phyloP scores from a whole-genome alignment of 2,329 filamentous ascomycete genomes.

The Colletotrichum neosansevieriae region DNA sequence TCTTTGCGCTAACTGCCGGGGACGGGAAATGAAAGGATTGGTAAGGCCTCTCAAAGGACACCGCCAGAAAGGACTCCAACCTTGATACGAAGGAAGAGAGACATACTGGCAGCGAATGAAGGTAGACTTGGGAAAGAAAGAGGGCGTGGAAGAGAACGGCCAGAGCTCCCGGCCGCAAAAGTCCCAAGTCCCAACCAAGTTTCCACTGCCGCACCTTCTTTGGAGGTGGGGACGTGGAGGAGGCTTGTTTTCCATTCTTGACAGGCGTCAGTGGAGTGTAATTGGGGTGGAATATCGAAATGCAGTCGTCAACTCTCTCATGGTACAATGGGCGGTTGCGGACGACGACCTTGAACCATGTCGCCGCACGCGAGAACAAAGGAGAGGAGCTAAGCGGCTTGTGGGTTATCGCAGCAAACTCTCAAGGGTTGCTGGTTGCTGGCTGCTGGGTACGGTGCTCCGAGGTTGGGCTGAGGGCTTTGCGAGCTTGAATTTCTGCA shows the following conservation, averaged over 20 bases:
- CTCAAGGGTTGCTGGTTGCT: conserved; percentile 5
- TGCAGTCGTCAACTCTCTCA: conserved; percentile 33
- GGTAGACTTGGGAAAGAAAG: not conserved
- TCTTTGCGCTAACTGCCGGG: conserved; percentile 34
- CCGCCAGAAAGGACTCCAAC: not conserved
- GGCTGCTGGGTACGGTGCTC: not conserved
- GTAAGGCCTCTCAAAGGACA: conserved; percentile 32
- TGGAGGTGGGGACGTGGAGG: not conserved
- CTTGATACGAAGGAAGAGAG: conserved; percentile 31
- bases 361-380: conserved; percentile 37
- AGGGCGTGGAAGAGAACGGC: conserved; percentile 22
- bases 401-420: conserved; percentile 30
- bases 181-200: not conserved
- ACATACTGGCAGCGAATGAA: conserved; percentile 21
- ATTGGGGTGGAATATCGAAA: not conserved
- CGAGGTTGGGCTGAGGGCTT: not conserved
- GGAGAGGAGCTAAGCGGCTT: conserved; percentile 25
- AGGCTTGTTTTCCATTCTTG: conserved; percentile 7
- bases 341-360: conserved; percentile 33
- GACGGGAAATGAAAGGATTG: conserved; percentile 39
- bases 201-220: conserved; percentile 20
- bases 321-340: conserved; percentile 39
- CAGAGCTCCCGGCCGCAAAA: not conserved
- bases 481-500: conserved; percentile 25
- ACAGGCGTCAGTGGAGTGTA: conserved; percentile 23